These are phyloP conservation scores for Schwanniomyces pseudopolymorphus DNA, from an alignment of 805 yeast species.

Conservation along the genomic window DNA sequence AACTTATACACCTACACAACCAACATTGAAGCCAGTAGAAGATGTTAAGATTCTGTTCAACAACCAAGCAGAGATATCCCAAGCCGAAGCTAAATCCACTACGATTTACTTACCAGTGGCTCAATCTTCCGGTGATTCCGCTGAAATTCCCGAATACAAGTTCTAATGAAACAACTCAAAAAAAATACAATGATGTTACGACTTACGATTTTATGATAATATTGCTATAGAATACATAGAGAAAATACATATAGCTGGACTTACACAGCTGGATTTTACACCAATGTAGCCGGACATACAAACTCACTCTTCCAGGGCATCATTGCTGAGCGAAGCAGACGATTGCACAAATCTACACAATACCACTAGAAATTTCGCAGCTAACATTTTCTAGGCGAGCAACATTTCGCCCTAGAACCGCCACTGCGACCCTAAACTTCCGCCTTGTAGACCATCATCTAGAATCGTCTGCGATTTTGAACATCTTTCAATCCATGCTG, in stretches of 20 bases:
- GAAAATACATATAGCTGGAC: neutral
- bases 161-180: neutral
- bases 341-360: neutral
- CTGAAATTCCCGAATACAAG: neutral
- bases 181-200: neutral
- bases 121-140: neutral
- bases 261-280: neutral
- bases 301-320: too few species aligned
- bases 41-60: slow-evolving; percentile 16
- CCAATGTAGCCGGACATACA: too few species aligned
- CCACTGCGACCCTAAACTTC: neutral
- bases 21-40: slow-evolving; percentile 6
- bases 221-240: neutral
- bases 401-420: neutral
- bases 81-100: neutral
- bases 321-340: too few species aligned
- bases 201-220: neutral
- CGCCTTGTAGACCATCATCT: too few species aligned
- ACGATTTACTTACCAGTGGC: neutral
- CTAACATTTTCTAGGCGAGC: neutral
- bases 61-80: slow-evolving; percentile 10
- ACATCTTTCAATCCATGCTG: too few species aligned
- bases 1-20: slow-evolving; percentile 15
- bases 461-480: too few species aligned
- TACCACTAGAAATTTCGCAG: neutral